phyloP scores from a whole-genome alignment of 2,329 filamentous ascomycete genomes.

The Fusarium sp. region DNA sequence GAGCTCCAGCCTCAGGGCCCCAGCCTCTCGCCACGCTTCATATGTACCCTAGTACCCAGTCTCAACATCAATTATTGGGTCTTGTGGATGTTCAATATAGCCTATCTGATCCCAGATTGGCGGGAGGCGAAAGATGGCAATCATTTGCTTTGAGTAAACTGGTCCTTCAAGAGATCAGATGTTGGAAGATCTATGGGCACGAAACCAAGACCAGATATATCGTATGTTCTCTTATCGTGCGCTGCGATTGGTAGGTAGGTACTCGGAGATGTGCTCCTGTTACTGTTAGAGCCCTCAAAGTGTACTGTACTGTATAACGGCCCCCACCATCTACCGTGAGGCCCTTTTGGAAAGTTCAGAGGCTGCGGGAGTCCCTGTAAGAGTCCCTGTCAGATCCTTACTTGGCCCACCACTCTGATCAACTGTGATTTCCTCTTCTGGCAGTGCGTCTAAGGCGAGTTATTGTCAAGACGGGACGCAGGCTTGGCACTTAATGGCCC shows the following conservation, averaged over 20 bases:
- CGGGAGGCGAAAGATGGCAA: constrained; percentile 1
- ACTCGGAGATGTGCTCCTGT: constrained; percentile 34
- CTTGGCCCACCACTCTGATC: constrained; percentile 36
- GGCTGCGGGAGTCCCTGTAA: constrained; percentile 29
- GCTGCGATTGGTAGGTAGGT: constrained; percentile 20
- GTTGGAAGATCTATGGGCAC: constrained; percentile 17
- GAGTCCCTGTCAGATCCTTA: constrained; percentile 30
- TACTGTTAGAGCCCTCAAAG: constrained; percentile 18
- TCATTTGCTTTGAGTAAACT: constrained; percentile 18
- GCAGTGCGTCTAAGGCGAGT: constrained; percentile 21
- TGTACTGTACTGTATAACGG: constrained; percentile 39
- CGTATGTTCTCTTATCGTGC: constrained; percentile 39
- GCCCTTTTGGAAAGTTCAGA: constrained; percentile 25
- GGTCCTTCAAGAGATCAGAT: constrained; percentile 20
- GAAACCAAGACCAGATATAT: constrained; percentile 26
- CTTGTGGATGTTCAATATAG: constrained; percentile 4
- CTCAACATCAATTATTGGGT: constrained; percentile 6
- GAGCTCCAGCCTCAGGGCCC: constrained; percentile 25
- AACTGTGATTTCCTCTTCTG: constrained; percentile 38
- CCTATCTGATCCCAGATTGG: constrained; percentile 10
- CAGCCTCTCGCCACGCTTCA: constrained; percentile 24
- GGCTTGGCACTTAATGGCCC: constrained; percentile 23
- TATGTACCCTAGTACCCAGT: not conserved
- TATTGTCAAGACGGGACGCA: constrained; percentile 14
- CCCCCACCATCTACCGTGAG: constrained; percentile 42